Base-by-base conservation (phyloP, 768 basidiomycete genomes). In the Tricholoma terreum region DNA sequence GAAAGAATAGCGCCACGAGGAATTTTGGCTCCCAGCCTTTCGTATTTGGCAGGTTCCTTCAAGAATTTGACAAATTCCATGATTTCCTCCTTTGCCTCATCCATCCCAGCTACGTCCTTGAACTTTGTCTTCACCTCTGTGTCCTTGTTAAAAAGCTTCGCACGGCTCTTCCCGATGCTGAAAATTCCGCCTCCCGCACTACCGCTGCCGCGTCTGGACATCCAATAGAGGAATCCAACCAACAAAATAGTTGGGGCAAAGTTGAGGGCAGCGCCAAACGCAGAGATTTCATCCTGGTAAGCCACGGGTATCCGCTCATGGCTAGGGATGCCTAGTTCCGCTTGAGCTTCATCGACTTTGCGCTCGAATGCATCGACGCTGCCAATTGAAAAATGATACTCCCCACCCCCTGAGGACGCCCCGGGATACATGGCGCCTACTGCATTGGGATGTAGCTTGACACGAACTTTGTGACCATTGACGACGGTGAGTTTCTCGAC, bases 51-150 rank as follows among this genome's bases (percentile, higher is more conserved):
- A 11, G 97, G 97, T 56, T 98, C 90, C 77, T 98, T 98, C 67
- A 99, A 79, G 79, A 99, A 98, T 65, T 97, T 95, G 70, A 99
- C 97, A 64, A 98, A 99, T 71, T 99, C 97, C 92, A 98, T 96
- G 65, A 99, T 96, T 77, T 99, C 97, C 77, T 95, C 92, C 79
- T 99, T 99, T 43, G 95, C 97, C 74, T 99, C 97, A 75, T 99
- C 97, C 96, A 98, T 98, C 35, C 97, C 97, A 12, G 97, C 97
- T 15, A 99, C 93, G 69, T 99, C 94, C 75, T 87, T 87, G 78
- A 99, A 99, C 71, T 90, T 90, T 66, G 90, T 86, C 69, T 86
- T 89, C 68, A 98, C 88, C 52, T 95, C 91, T 33, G 90, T 94
- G 64, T 99, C 96, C 77, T 96, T 90, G 79, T 98, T 98, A 77